Evolutionary conservation across 1,139 yeast genomes (phyloP).

Genomic region (Pichia sp.): DNA sequence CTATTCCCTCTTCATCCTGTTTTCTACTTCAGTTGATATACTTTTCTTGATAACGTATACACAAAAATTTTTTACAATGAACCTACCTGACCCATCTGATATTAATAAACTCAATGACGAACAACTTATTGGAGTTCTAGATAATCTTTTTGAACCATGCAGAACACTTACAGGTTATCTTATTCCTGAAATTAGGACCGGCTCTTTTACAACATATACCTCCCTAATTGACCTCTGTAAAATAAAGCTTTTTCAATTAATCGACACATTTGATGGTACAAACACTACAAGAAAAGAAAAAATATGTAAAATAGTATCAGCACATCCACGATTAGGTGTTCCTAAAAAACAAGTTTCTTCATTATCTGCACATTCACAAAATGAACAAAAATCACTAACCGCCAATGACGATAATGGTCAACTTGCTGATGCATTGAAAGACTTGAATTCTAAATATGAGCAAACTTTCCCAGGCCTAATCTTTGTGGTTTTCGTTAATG

Average conservation of each 20-base stretch:
- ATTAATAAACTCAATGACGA: slow-evolving; percentile 19
- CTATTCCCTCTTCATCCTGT: too few species aligned
- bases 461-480: slow-evolving; percentile 69
- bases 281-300: background rate
- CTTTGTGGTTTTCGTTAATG: slow-evolving; percentile 89
- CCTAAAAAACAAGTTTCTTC: slow-evolving; percentile 32
- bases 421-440: slow-evolving; percentile 42
- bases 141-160: slow-evolving; percentile 66
- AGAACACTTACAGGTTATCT: slow-evolving; percentile 43
- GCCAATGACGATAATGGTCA: slow-evolving; percentile 30
- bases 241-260: slow-evolving; percentile 28
- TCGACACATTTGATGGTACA: slow-evolving; percentile 24
- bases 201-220: slow-evolving; percentile 32
- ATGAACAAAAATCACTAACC: slow-evolving; percentile 63
- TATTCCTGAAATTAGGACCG: slow-evolving; percentile 31
- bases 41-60: background rate
- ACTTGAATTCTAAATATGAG: slow-evolving; percentile 62
- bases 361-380: slow-evolving; percentile 58
- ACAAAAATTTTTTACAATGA: background rate
- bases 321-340: slow-evolving; percentile 87
- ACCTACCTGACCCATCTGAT: slow-evolving; percentile 18
- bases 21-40: too few species aligned
- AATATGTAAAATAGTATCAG: slow-evolving; percentile 52
- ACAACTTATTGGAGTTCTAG: slow-evolving; percentile 36
- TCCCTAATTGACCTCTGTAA: slow-evolving; percentile 44